Base-by-base conservation (phyloP, 2,329 filamentous ascomycete genomes). In the Hypoxylon sp. region DNA sequence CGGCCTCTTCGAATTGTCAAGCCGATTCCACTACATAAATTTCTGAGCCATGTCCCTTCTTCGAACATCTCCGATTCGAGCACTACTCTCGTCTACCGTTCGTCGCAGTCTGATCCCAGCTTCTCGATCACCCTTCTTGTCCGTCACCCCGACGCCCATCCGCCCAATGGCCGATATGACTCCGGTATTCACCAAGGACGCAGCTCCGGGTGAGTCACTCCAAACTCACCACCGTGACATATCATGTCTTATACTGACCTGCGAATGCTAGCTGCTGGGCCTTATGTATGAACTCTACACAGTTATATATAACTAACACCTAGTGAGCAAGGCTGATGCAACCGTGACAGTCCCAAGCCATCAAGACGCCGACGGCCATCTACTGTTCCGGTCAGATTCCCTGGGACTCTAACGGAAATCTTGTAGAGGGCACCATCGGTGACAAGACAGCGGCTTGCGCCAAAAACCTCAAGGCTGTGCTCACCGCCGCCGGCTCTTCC, bases 381-480 rank as follows among this genome's bases (percentile, higher is more conserved):
- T 88, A 87, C 79, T 86, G 83, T 78, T 88, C 86, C 10, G 86
- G 86, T 54, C 85, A 91, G 76, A 93, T 96, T 72, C 92, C 91
- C 58, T 78, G 82, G 62, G 84, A 83, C 62, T 75, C 81, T 55
- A 74, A 81, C 52, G 85, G 84, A 62, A 80, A 79, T 69, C 76
- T 87, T 48, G 68, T 86, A 42, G 77, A 83, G 71, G 85, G 84
- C 64, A 80, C 79, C 68, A 88, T 89, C 66, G 79, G 80, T 70
- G 79, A 92, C 67, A 85, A 86, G 78, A 88, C 85, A 23, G 77
- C 77, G 48, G 79, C 81, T 65, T 86, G 83, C 76, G 81, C 91
- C 75, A 80, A 89, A 77, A 96, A 96, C 78, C 84, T 97, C 71
- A 83, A 88, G 75, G 90, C 90, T 38, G 91, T 98, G 55, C 86